A percentile compares a stretch with the other conserved stretches of the same genome.
phyloP scores from a whole-genome alignment of 2,329 filamentous ascomycete species.

The Pleoardoris graminearum region DNA sequence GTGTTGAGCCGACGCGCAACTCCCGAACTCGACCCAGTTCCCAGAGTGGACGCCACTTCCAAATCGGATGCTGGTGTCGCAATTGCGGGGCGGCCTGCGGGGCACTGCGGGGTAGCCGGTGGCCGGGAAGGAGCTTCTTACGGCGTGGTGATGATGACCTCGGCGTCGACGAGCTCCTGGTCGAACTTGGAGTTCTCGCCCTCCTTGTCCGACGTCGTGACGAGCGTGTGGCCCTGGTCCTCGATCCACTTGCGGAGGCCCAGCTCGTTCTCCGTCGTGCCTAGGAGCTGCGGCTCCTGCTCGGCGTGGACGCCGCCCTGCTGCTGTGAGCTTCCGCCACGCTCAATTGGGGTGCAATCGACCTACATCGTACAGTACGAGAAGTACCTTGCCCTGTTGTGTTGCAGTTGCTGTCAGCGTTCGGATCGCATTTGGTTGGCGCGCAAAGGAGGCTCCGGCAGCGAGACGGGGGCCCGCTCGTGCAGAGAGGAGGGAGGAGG shows the following conservation, averaged over 20 bases:
- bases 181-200: conserved; percentile 91
- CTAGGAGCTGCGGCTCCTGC: conserved; percentile 85
- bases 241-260: conserved; percentile 97
- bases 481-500: conserved; percentile 56
- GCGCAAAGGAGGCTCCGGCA: conserved; percentile 49
- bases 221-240: conserved; percentile 91
- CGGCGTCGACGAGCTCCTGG: conserved; percentile 92
- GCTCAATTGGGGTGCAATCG: neutral
- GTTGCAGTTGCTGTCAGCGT: conserved; percentile 67
- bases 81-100: conserved; percentile 14
- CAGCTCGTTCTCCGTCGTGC: conserved; percentile 98
- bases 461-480: conserved; percentile 47
- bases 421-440: conserved; percentile 57
- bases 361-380: conserved; percentile 88
- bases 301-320: conserved; percentile 81
- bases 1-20: too few relatives aligned
- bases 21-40: too few relatives aligned
- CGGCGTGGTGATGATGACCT: conserved; percentile 99
- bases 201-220: conserved; percentile 98
- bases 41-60: conserved; percentile 7
- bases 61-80: conserved; percentile 10
- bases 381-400: conserved; percentile 91
- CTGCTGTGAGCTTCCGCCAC: conserved; percentile 23
- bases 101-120: conserved; percentile 35
- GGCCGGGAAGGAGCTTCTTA: conserved; percentile 46